Evolutionary conservation across 495 filamentous ascomycete genomes (phyloP), one percentile per base, ranked within the genome.

Genomic region (Jackrogersella minutella): DNA sequence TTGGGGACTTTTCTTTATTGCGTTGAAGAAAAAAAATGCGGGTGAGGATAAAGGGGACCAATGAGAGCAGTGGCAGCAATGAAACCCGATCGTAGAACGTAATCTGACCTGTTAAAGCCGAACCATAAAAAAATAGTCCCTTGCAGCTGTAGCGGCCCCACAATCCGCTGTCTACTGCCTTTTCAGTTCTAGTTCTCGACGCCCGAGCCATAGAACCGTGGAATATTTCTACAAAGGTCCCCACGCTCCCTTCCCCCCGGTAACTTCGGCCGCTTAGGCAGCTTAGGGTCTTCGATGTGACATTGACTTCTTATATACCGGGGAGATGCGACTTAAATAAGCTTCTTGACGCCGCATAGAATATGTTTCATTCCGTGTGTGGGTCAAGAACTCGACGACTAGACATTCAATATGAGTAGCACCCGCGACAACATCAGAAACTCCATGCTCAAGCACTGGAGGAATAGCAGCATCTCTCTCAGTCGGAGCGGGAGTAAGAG

Each of bases 91-190:
- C n/a, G 11, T 5, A 16, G 13, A 9, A 56, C 41, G 22, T 4
- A 30, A 43, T 31, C 53, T 13, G 36, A 43, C 34, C 3, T 37
- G n/a, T 50, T 19, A 28, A 52, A 36, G 4, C n/a, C n/a, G n/a
- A n/a, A n/a, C n/a, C n/a, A 28, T 19, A 4, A 17, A 62, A 65
- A 65, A 66, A 37, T 66, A 66, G 62, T 66, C 62, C 62, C 62
- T 66, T 60, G 55, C 62, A 66, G 58, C 55, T 24, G 56, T 66
- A 58, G 54, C 54, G 54, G 47, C 49, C 40, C 62, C 55, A 40
- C 62, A 37, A 49, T 30, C 55, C 55, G 49, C 55, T 47, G 26
- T 17, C 21, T 50, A 47, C 50, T 66, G 21, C 62, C 56, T 28
- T 47, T 34, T 47, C 52, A 4, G 62, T 40, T 40, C 62, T 59